phyloP scores from a whole-genome alignment of 225 moss, liverwort and hornwort species.

The Pseudoscleropodium purum region DNA sequence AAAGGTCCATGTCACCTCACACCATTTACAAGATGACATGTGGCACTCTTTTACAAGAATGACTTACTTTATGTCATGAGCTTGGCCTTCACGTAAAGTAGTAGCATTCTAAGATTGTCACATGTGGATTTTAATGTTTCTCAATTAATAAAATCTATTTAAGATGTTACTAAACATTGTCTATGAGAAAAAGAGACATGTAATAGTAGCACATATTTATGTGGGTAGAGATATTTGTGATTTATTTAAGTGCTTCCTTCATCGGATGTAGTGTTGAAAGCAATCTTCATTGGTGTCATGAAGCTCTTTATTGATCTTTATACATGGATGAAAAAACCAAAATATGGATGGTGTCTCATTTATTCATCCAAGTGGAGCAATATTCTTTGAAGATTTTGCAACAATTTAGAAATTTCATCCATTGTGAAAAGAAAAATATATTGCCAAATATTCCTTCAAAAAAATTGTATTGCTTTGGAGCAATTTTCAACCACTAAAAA shows the following conservation, averaged over 20 bases:
- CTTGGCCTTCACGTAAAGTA: no score
- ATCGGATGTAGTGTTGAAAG: rapidly evolving
- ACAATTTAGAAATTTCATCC: neutral
- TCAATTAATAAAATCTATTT: neutral
- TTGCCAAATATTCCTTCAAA: neutral
- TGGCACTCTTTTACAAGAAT: no score
- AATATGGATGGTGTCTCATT: neutral
- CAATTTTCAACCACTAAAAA: rapidly evolving
- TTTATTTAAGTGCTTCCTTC: neutral
- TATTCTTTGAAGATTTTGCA: rapidly evolving
- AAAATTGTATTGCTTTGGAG: no score
- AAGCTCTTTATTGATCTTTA: neutral
- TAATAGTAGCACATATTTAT: no score
- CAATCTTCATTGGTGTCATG: rapidly evolving
- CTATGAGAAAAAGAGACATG: neutral
- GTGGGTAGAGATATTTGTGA: neutral
- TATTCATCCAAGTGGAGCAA: neutral
- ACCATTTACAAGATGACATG: no score
- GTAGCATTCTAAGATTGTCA: neutral
- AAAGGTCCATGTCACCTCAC: no score
- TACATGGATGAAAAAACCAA: neutral
- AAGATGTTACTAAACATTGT: neutral
- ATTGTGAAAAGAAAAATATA: neutral
- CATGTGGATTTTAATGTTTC: rapidly evolving
- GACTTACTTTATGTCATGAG: no score